These are phyloP conservation scores for Verticillium tricorpus DNA, from an alignment of 2,329 filamentous ascomycete species.

Conservation along the genomic window DNA sequence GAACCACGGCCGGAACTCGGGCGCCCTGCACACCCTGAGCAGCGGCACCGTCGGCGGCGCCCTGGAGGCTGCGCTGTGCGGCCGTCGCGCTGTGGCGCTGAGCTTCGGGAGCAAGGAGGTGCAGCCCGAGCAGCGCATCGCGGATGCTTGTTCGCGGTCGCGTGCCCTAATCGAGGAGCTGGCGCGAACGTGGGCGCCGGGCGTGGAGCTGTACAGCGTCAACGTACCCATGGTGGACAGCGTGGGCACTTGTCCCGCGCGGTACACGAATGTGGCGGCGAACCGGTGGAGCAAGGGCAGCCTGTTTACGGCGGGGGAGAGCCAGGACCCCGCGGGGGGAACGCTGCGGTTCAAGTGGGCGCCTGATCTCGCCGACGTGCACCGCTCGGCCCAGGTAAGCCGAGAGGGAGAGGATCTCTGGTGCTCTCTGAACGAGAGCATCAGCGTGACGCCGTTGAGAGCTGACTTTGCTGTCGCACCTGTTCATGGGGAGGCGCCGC, in stretches of 20 bases:
- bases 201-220: slow-evolving; percentile 61
- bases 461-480: slow-evolving; percentile 11
- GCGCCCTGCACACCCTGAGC: slow-evolving; percentile 52
- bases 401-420: slow-evolving; percentile 13
- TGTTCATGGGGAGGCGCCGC: not conserved
- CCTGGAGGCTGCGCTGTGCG: slow-evolving; percentile 53
- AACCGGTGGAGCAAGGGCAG: slow-evolving; percentile 59
- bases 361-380: slow-evolving; percentile 13
- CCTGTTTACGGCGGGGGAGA: slow-evolving; percentile 10
- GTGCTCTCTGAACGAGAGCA: slow-evolving; percentile 12
- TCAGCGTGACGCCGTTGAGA: slow-evolving; percentile 10
- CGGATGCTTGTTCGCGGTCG: slow-evolving; percentile 54
- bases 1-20: slow-evolving; percentile 59
- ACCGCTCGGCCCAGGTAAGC: slow-evolving; percentile 9
- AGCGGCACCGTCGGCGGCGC: slow-evolving; percentile 56
- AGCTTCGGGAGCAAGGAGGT: slow-evolving; percentile 67
- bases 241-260: slow-evolving; percentile 53
- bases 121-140: slow-evolving; percentile 60
- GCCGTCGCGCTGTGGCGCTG: slow-evolving; percentile 57
- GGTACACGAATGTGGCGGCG: slow-evolving; percentile 66
- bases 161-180: slow-evolving; percentile 60
- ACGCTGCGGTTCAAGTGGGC: slow-evolving; percentile 11
- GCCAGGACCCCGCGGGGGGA: not conserved
- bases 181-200: slow-evolving; percentile 50
- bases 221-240: slow-evolving; percentile 64